These are phyloP conservation scores for Calocera viscosa DNA, from an alignment of 768 basidiomycete species.

Conservation along the genomic window DNA sequence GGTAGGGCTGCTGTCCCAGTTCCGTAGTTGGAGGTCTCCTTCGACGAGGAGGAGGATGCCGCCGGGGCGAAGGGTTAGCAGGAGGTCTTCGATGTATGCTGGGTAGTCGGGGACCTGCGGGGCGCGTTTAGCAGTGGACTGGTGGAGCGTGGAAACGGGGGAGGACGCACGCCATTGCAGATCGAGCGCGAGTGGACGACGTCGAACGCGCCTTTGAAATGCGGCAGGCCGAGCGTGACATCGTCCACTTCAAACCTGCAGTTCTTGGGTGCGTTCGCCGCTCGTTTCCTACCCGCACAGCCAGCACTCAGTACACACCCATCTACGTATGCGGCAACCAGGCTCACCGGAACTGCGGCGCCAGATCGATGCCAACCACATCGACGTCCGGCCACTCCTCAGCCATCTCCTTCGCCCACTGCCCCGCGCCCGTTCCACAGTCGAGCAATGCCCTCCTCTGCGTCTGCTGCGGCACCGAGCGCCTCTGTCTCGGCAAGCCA, in stretches of 20 bases:
- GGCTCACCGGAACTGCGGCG: constrained; percentile 3
- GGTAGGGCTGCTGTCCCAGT: background rate
- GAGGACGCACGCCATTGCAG: background rate
- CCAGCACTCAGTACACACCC: background rate
- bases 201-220: constrained; percentile 10
- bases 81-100: constrained; percentile 7
- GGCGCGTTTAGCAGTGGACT: background rate
- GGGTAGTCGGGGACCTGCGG: constrained; percentile 8
- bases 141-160: background rate
- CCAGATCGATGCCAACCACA: constrained; percentile 8
- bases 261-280: constrained; percentile 1
- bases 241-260: constrained; percentile 13
- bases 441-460: background rate
- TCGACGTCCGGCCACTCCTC: background rate
- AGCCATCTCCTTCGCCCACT: background rate
- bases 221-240: constrained; percentile 6
- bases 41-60: constrained; percentile 8
- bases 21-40: constrained; percentile 6
- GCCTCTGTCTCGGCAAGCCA: background rate
- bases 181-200: constrained; percentile 11
- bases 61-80: constrained; percentile 7
- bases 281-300: background rate
- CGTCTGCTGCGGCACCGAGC: background rate
- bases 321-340: background rate
- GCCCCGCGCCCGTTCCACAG: background rate